A percentile compares a stretch with the other conserved stretches of the same genome.
These are phyloP conservation scores for Neophaeococcomyces mojaviensis DNA, from an alignment of 2,329 filamentous ascomycete genomes.

Conservation along the genomic window DNA sequence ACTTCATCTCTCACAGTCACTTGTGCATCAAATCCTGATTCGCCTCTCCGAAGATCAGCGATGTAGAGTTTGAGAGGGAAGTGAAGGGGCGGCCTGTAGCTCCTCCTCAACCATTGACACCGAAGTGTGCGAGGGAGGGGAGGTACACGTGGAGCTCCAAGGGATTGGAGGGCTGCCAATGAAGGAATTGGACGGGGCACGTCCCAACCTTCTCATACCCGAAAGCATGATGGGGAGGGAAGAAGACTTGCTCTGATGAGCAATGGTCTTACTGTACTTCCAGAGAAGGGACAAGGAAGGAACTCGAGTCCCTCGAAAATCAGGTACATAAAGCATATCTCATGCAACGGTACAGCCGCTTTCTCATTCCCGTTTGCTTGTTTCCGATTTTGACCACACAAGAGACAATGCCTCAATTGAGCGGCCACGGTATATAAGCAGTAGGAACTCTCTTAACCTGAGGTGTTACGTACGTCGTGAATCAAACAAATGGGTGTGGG, in stretches of 20 bases:
- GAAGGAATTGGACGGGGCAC: conserved; percentile 10
- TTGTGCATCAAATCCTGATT: not conserved
- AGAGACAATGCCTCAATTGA: conserved; percentile 7
- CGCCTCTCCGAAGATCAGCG: conserved; percentile 4
- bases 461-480: conserved; percentile 1
- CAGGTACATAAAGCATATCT: conserved; percentile 8
- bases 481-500: not conserved
- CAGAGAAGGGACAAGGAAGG: conserved; percentile 25
- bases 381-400: not conserved
- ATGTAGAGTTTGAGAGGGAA: not conserved
- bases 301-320: conserved; percentile 22
- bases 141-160: conserved; percentile 6
- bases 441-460: conserved; percentile 9
- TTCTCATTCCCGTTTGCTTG: conserved; percentile 4
- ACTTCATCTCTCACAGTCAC: conserved; percentile 9
- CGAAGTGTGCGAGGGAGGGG: not conserved
- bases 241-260: conserved; percentile 8
- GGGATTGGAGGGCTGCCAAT: conserved; percentile 10
- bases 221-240: conserved; percentile 8
- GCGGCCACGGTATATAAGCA: not conserved
- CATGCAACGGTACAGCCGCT: conserved; percentile 8
- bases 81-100: conserved; percentile 10
- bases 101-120: not conserved
- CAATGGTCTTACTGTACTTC: conserved; percentile 14
- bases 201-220: not conserved